Conservation (phyloP, 768 basidiomycete species). For the Auricularia heimuer region DNA sequence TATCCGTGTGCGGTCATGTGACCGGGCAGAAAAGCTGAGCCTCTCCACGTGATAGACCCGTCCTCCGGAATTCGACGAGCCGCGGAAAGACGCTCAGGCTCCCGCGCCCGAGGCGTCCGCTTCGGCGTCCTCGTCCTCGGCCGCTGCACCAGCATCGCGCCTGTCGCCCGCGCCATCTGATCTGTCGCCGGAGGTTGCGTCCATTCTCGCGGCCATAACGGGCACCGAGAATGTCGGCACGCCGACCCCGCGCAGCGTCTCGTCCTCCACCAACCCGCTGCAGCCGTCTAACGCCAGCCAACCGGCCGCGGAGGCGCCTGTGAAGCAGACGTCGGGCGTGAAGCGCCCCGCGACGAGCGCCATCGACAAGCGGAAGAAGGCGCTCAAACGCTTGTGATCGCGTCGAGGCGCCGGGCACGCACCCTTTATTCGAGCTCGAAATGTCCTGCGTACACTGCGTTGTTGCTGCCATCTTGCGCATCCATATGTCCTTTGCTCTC, state of each 20-base stretch:
- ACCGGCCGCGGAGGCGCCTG: conserved; percentile 34
- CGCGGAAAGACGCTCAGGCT: conserved; percentile 20
- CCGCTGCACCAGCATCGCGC: conserved; percentile 15
- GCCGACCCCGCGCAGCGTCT: conserved; percentile 33
- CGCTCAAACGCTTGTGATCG: conserved; percentile 59
- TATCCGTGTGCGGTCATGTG: not conserved
- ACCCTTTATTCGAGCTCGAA: not conserved
- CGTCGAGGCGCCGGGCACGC: not conserved
- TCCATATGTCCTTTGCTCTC: no score
- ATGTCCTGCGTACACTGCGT: not conserved
- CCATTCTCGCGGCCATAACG: conserved; percentile 6
- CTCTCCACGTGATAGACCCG: conserved; percentile 16
- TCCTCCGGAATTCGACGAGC: conserved; percentile 61
- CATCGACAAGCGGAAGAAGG: conserved; percentile 83
- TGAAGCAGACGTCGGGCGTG: conserved; percentile 19
- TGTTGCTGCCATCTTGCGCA: not conserved
- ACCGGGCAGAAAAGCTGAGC: not conserved
- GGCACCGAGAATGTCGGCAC: not conserved
- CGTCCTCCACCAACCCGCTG: conserved; percentile 18
- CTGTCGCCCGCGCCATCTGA: conserved; percentile 14
- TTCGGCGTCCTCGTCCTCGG: conserved; percentile 20
- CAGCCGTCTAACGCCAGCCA: conserved; percentile 40
- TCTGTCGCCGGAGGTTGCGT: not conserved
- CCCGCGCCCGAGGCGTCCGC: conserved; percentile 6
- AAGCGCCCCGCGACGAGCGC: conserved; percentile 23